Conservation (phyloP, 495 filamentous ascomycete genomes). For the Aspergillus campestris region DNA sequence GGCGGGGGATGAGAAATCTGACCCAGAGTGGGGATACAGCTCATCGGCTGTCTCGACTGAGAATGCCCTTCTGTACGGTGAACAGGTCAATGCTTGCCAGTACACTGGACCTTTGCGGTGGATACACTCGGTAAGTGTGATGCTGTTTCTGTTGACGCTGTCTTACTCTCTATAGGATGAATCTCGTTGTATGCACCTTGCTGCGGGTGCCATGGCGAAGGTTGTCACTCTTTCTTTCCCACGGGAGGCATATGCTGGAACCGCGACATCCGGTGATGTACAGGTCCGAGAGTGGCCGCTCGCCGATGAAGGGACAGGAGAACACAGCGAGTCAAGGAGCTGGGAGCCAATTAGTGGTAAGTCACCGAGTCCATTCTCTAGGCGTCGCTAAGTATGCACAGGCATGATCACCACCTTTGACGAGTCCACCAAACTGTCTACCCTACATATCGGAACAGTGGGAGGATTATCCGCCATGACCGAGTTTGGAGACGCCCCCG, state of each 20-base stretch:
- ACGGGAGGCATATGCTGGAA: constrained; percentile 9
- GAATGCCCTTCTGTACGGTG: constrained; percentile 6
- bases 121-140: constrained; percentile 23
- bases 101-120: constrained; percentile 31
- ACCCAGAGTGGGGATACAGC: constrained; percentile 3
- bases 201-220: constrained; percentile 14
- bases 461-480: constrained; percentile 16
- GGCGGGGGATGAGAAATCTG: neutral
- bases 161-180: constrained; percentile 9
- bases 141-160: constrained; percentile 1
- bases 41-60: constrained; percentile 6
- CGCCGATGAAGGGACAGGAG: constrained; percentile 5
- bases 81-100: constrained; percentile 6
- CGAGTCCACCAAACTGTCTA: constrained; percentile 6
- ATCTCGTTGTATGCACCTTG: constrained; percentile 11
- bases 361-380: neutral
- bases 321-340: constrained; percentile 5
- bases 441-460: constrained; percentile 23
- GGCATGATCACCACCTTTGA: constrained; percentile 19
- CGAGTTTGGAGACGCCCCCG: constrained; percentile 3
- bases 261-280: neutral
- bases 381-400: constrained; percentile 10
- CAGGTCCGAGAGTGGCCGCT: constrained; percentile 14
- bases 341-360: constrained; percentile 29
- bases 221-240: constrained; percentile 18